A percentile compares a stretch with the other conserved stretches of the same genome.
These are phyloP conservation scores for Camellia lanceoleosa DNA, from an alignment of 148 eudicot genomes.

Conservation along the genomic window DNA sequence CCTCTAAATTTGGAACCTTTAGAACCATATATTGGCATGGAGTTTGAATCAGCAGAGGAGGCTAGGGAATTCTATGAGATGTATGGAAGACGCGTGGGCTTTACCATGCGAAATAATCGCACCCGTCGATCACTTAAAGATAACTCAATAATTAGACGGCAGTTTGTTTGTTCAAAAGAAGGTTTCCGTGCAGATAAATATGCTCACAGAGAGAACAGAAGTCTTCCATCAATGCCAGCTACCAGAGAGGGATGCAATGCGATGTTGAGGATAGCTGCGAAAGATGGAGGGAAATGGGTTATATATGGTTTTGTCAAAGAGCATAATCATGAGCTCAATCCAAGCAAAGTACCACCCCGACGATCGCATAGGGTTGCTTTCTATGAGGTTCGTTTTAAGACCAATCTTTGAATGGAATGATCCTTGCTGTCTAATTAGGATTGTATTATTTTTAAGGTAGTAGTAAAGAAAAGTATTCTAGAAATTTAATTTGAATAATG, in stretches of 20 bases:
- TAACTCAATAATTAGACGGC: conserved; percentile 17
- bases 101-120: conserved; percentile 17
- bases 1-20: conserved; percentile 6
- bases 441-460: not conserved
- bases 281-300: conserved; percentile 21
- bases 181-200: not conserved
- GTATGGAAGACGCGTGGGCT: conserved; percentile 10
- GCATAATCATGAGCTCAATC: conserved; percentile 18
- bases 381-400: conserved; percentile 3
- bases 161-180: conserved; percentile 14
- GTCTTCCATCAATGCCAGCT: not conserved
- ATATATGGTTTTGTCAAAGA: conserved; percentile 8
- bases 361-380: conserved; percentile 12
- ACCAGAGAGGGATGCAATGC: conserved; percentile 21
- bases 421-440: not conserved
- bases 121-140: conserved; percentile 17
- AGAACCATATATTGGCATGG: conserved; percentile 17
- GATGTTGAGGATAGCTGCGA: conserved; percentile 13
- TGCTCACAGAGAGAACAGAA: not conserved
- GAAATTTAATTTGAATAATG: not conserved
- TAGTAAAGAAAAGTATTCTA: not conserved
- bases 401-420: no score
- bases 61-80: conserved; percentile 15
- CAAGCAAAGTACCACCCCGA: conserved; percentile 15
- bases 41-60: conserved; percentile 16